Base-by-base conservation (phyloP, 1,284 basidiomycete genomes). In the Pseudozyma sp. region DNA sequence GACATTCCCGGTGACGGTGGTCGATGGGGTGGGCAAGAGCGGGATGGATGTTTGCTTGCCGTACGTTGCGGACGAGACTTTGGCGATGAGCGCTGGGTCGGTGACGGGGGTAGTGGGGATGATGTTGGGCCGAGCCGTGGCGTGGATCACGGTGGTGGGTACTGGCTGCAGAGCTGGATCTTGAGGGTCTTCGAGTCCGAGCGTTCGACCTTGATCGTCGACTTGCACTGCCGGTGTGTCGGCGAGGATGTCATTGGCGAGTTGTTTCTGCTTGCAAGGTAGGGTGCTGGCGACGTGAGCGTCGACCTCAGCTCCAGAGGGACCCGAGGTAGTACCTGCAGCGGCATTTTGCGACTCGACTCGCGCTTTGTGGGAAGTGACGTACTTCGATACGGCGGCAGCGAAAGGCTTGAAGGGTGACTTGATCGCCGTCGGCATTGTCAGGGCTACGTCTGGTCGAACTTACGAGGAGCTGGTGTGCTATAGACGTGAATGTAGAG, bases 101-200 rank as follows among this genome's bases (percentile, higher is more conserved):
- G 47, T 46, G 29, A 65, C 42, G 2, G 68, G 24, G 17, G 60
- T 58, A 1, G 51, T 51, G 1, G 62, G 54, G 14, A 62, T 47
- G n/a, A 62, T 44, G 34, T 30, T 29, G 1, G 66, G 51, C 5
- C 43, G 42, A 39, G 51, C 47, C 1, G 49, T 60, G 13, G 68
- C 47, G 31, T 31, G 61, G 4, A 57, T 7, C 4, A 37, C 49
- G 1, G 57, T 56, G 5, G 31, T n/a, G 10, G 73, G 69, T 29
- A 74, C 67, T 13, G 78, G 77, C 5, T 48, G 17, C 13, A 78
- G 56, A 0, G 50, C 31, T 0, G 74, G 63, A 5, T 79, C 73
- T 33, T 61, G 14, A 1, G 74, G 67, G 42, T 79, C 77, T 43
- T 79, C 74, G 3, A 79, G 46, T 0, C 77, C 78, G 0, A 75